Evolutionary conservation across 2,329 filamentous ascomycete genomes (phyloP).

Genomic region (Nigrospora osmanthi): DNA sequence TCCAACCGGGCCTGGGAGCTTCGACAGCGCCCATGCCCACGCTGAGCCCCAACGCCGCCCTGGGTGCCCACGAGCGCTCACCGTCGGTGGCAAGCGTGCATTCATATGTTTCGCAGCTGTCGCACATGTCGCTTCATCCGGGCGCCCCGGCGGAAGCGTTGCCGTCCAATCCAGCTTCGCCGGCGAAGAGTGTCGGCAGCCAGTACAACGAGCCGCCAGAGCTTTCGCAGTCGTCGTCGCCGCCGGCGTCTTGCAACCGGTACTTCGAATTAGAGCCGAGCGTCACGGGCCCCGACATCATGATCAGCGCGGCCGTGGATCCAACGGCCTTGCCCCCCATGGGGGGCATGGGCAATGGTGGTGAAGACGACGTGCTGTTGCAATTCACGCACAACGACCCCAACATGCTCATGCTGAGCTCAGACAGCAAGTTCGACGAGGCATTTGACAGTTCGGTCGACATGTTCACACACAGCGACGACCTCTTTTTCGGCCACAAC

Average conservation of each 20-base stretch:
- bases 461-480: constrained; percentile 44
- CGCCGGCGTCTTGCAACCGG: constrained; percentile 31
- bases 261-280: constrained; percentile 40
- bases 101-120: constrained; percentile 36
- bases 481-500: constrained; percentile 40
- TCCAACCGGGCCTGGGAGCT: constrained; percentile 19
- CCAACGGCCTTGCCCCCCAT: constrained; percentile 18
- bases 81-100: constrained; percentile 38
- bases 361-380: constrained; percentile 38
- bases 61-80: constrained; percentile 27
- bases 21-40: constrained; percentile 32
- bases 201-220: constrained; percentile 51
- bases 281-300: constrained; percentile 19
- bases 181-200: constrained; percentile 41
- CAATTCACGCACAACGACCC: constrained; percentile 36
- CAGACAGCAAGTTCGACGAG: constrained; percentile 42
- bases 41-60: constrained; percentile 15
- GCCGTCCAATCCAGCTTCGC: constrained; percentile 30
- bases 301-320: constrained; percentile 23
- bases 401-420: constrained; percentile 37
- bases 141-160: constrained; percentile 1
- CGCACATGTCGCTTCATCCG: constrained; percentile 18
- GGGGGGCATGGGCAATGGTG: constrained; percentile 16
- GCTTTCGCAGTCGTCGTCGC: constrained; percentile 53
- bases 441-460: constrained; percentile 38